phyloP scores from a whole-genome alignment of 352 stramenopile genomes.

The Peronospora farinosa region DNA sequence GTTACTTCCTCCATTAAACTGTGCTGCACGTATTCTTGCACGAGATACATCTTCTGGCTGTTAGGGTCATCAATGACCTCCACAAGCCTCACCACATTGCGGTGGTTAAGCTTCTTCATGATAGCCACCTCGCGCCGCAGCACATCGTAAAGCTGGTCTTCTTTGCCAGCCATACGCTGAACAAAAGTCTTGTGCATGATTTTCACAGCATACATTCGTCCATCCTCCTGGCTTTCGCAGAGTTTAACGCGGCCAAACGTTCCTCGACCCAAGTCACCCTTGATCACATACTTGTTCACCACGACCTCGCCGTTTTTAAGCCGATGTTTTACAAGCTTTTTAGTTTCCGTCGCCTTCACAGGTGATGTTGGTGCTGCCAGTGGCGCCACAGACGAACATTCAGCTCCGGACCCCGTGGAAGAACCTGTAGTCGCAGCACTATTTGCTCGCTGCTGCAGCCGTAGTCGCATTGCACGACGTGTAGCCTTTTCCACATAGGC shows the following conservation, averaged over 20 bases:
- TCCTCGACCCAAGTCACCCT: conserved; percentile 85
- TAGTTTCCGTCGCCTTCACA: conserved; percentile 64
- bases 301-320: conserved; percentile 83
- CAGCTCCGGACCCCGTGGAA: conserved; percentile 14
- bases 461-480: conserved; percentile 70
- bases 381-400: conserved; percentile 29
- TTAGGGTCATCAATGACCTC: conserved; percentile 93
- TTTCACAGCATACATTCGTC: conserved; percentile 82
- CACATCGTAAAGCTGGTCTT: conserved; percentile 80
- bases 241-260: conserved; percentile 86
- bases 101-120: conserved; percentile 94
- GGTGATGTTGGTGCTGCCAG: conserved; percentile 47
- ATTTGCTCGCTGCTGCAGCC: conserved; percentile 54
- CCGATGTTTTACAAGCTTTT: conserved; percentile 75
- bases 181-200: conserved; percentile 89
- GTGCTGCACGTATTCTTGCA: conserved; percentile 91
- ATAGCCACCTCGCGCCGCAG: conserved; percentile 90
- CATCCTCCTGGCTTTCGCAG: conserved; percentile 72
- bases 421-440: conserved; percentile 16
- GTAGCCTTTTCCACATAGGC: conserved; percentile 83
- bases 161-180: conserved; percentile 81
- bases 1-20: conserved; percentile 90
- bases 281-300: conserved; percentile 93
- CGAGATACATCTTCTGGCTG: conserved; percentile 92
- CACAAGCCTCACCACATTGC: conserved; percentile 90